Evolutionary conservation across 2,329 filamentous ascomycete genomes (phyloP), one percentile per base, ranked within the genome.

Genomic region (Biscogniauxia mediterranea): DNA sequence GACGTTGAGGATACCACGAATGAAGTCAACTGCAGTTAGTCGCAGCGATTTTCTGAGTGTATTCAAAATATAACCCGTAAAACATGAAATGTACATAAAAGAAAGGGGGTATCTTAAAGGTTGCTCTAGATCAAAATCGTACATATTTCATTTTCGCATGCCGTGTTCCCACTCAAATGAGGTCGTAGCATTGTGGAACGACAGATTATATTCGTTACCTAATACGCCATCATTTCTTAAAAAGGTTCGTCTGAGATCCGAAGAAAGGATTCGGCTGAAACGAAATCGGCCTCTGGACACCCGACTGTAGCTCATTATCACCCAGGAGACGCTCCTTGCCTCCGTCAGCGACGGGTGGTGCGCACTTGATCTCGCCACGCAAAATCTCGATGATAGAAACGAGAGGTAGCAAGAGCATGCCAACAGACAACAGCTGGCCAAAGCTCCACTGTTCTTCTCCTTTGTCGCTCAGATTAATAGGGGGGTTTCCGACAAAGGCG

Each of bases 381-480:
- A 82, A 74, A 57, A 89, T 86, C 71, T 89, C 87, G 26, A 89
- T 71, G 1, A 81, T 80, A 2, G 82, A 85, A 2, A 89, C 79
- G 17, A 89, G 68, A 0, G 86, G 85, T 67, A 89, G 73, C n/a
- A 84, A 71, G 25, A 89, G 75, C 68, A 89, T 76, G 65, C 89
- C 73, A 65, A 88, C 73, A 1, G 84, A 83, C 26, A 89, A 75
- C 59, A 89, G 73, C 73, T 88, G 85, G 0, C 86, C 87, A 67
- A 88, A 90, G 64, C 81, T 84, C 85, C 85, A 89, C 11, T 77
- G 75, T 61, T 77, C 82, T 74, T 89, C 86, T 21, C 79, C 81
- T 0, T 74, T 60, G 59, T 87, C 86, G 5, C 71, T 70, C 1
- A 89, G 76, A 21, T 71, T 65, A 2, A 88, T 77, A 0, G 80